A percentile compares a stretch with the other conserved stretches of the same genome.
These are phyloP conservation scores for Butyriboletus loyo DNA, from an alignment of 768 basidiomycete genomes.

Conservation along the genomic window DNA sequence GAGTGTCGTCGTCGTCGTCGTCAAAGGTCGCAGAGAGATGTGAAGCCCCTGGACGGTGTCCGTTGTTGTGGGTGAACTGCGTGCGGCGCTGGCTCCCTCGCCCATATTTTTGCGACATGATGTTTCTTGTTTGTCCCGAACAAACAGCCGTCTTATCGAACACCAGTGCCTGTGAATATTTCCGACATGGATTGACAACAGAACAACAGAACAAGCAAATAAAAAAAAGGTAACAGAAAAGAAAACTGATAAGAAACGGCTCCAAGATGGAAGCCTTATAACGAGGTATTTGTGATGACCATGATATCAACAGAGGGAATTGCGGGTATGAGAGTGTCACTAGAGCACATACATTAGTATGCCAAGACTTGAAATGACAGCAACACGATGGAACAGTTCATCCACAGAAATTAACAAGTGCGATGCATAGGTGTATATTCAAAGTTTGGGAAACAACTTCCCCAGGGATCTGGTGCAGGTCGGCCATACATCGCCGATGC, in stretches of 20 bases:
- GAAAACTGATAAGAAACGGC: not conserved
- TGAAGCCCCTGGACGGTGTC: constrained; percentile 8
- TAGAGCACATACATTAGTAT: constrained; percentile 10
- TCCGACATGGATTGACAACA: not conserved
- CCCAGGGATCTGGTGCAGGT: constrained; percentile 56
- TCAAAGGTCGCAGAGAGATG: not conserved
- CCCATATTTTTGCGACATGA: constrained; percentile 37
- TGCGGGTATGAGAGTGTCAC: constrained; percentile 16
- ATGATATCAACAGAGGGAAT: constrained; percentile 2
- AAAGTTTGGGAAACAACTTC: constrained; percentile 72
- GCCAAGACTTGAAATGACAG: not conserved
- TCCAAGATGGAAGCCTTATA: constrained; percentile 9
- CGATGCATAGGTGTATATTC: constrained; percentile 55
- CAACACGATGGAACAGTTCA: constrained; percentile 1
- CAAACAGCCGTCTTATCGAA: constrained; percentile 27
- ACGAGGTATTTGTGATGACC: constrained; percentile 2
- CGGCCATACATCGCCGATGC: constrained; percentile 58
- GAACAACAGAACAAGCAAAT: not conserved
- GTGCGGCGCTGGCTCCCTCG: constrained; percentile 20
- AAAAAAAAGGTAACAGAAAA: not conserved
- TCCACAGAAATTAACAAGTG: constrained; percentile 6
- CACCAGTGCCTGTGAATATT: not conserved
- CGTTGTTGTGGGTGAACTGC: constrained; percentile 24
- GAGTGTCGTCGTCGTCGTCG: not conserved
- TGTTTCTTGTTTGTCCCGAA: constrained; percentile 33